These are phyloP conservation scores for Solanum rostratum DNA, from an alignment of 257 asterid species.

Conservation along the genomic window DNA sequence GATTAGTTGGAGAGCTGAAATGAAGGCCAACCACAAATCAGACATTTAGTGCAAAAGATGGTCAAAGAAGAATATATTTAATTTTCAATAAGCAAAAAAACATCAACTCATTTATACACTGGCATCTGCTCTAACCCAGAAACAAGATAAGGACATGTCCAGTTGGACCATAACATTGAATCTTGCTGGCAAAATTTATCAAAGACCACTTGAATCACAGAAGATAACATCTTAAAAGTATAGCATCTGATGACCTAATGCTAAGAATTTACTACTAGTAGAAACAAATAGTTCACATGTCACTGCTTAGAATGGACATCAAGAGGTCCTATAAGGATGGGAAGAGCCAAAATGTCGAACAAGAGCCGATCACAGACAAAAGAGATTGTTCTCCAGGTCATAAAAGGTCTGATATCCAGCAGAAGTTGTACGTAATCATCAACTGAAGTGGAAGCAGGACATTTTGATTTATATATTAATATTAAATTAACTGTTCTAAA, in stretches of 20 bases:
- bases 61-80: neutral
- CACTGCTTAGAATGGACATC: neutral
- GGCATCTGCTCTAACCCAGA: neutral
- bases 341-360: neutral
- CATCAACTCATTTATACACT: neutral
- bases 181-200: neutral
- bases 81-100: neutral
- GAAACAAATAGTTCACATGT: neutral
- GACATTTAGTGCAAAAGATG: neutral
- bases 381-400: neutral
- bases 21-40: neutral
- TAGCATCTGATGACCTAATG: neutral
- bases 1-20: constrained; percentile 63
- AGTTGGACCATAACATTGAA: neutral
- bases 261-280: neutral
- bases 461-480: neutral
- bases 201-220: neutral
- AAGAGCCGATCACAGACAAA: neutral
- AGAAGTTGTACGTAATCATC: neutral
- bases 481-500: neutral
- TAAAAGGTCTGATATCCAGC: neutral
- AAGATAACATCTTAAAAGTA: neutral
- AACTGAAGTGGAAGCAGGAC: neutral
- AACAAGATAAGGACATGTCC: neutral
- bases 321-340: neutral